A percentile compares a stretch with the other conserved stretches of the same genome.
phyloP scores from a whole-genome alignment of 306 rosid genomes.

The Quercus gilva region DNA sequence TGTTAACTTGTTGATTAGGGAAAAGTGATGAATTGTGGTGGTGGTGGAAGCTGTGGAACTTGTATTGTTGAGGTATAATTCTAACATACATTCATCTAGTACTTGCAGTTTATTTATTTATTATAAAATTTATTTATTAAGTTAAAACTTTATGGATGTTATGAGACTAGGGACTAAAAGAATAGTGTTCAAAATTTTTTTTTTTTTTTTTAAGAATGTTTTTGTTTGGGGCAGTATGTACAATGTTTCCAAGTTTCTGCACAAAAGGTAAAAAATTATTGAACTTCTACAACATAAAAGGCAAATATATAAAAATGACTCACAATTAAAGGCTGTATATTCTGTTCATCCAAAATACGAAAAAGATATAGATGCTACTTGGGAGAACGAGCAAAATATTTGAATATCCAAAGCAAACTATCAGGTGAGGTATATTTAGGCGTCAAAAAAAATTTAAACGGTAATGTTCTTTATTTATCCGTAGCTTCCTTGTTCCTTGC shows the following conservation, averaged over 20 bases:
- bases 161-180: not conserved
- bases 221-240: not conserved
- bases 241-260: not conserved
- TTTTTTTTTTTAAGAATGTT: not conserved
- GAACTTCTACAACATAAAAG: not conserved
- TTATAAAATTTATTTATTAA: not conserved
- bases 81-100: not conserved
- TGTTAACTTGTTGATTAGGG: constrained; percentile 47
- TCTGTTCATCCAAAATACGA: not conserved
- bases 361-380: not conserved
- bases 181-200: not conserved
- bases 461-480: not conserved
- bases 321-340: not conserved
- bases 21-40: constrained; percentile 92
- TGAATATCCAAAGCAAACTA: not conserved
- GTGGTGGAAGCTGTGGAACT: constrained; percentile 94
- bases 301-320: too few relatives aligned
- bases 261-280: not conserved
- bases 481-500: not conserved
- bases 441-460: not conserved
- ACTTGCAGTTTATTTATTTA: not conserved
- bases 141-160: not conserved
- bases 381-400: not conserved
- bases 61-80: constrained; percentile 75
- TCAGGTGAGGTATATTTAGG: not conserved